Conservation (phyloP, 2,329 filamentous ascomycete genomes). For the Phyllosticta paracitricarpa region DNA sequence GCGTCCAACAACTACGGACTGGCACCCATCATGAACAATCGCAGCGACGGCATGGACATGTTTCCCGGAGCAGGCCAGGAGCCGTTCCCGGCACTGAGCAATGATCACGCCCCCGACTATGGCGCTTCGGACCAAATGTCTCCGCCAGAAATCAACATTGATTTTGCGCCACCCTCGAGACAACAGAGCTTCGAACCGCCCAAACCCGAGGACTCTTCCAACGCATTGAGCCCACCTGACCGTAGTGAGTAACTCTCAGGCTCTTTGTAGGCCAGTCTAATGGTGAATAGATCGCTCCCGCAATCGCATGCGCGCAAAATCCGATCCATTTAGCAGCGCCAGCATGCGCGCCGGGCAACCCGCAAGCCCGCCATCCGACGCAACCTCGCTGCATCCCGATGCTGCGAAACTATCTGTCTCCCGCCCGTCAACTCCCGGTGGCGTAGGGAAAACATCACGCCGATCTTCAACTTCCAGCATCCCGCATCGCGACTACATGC, state of each 20-base stretch:
- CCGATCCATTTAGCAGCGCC: constrained; percentile 47
- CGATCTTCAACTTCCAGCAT: constrained; percentile 43
- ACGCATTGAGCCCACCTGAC: constrained; percentile 76
- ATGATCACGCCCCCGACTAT: constrained; percentile 46
- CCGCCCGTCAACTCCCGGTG: constrained; percentile 39
- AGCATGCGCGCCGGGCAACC: constrained; percentile 37
- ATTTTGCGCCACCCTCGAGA: constrained; percentile 69
- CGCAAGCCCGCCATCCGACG: constrained; percentile 19
- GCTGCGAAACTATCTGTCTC: constrained; percentile 28
- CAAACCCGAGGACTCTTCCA: constrained; percentile 50
- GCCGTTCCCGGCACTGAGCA: constrained; percentile 39
- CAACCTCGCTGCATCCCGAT: constrained; percentile 34
- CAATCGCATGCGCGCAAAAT: constrained; percentile 48
- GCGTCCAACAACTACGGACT: constrained; percentile 37
- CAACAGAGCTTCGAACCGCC: constrained; percentile 56
- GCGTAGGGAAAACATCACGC: constrained; percentile 31
- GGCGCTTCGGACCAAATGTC: constrained; percentile 66
- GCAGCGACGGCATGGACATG: constrained; percentile 40
- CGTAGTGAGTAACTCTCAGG: constrained; percentile 35
- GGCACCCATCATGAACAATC: constrained; percentile 36
- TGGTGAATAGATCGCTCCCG: constrained; percentile 39
- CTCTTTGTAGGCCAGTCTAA: constrained; percentile 14
- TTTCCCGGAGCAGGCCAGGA: constrained; percentile 42
- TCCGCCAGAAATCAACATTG: constrained; percentile 90
- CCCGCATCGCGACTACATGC: constrained; percentile 62